A percentile compares a stretch with the other conserved stretches of the same genome.
Evolutionary conservation across 106 monocot genomes (phyloP).

Genomic region (Agapanthus africanus): DNA sequence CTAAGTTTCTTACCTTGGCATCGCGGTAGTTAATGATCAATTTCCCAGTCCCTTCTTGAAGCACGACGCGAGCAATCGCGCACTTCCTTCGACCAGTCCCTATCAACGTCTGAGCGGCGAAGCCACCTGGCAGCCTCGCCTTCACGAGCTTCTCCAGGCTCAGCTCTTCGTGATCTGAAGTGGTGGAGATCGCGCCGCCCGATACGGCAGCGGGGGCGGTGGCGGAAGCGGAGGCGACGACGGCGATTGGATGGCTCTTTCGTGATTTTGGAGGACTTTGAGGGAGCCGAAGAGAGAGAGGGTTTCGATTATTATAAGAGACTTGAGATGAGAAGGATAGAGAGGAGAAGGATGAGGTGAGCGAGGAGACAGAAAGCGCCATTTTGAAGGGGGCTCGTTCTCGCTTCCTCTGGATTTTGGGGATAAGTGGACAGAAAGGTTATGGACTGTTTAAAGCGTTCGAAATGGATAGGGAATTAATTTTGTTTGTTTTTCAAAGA

Average conservation of each 20-base stretch:
- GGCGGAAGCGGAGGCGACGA: constrained; percentile 17
- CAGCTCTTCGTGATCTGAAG: constrained; percentile 29
- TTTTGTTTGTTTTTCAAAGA: too few species aligned
- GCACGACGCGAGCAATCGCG: constrained; percentile 84
- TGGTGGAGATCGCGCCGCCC: constrained; percentile 6
- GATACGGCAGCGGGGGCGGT: constrained; percentile 15
- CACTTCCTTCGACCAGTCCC: constrained; percentile 91
- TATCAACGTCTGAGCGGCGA: constrained; percentile 80
- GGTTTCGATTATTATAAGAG: constrained; percentile 14
- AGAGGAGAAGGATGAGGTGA: constrained; percentile 40
- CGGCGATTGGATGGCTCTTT: constrained; percentile 6
- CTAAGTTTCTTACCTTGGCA: constrained; percentile 52
- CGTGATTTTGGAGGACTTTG: neutral
- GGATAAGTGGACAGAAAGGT: too few species aligned
- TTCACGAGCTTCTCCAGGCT: constrained; percentile 85
- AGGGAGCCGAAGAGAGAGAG: constrained; percentile 6
- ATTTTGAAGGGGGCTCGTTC: too few species aligned
- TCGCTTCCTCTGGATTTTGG: too few species aligned
- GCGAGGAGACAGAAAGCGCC: too few species aligned
- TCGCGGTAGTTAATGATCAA: constrained; percentile 85
- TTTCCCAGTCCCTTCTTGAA: constrained; percentile 88
- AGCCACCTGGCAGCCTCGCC: constrained; percentile 79
- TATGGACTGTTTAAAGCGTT: too few species aligned
- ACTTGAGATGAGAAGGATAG: constrained; percentile 48
- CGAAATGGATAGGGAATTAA: too few species aligned